Base-by-base conservation (phyloP, 441 rosid species). In the Arabidopsis hybrid region DNA sequence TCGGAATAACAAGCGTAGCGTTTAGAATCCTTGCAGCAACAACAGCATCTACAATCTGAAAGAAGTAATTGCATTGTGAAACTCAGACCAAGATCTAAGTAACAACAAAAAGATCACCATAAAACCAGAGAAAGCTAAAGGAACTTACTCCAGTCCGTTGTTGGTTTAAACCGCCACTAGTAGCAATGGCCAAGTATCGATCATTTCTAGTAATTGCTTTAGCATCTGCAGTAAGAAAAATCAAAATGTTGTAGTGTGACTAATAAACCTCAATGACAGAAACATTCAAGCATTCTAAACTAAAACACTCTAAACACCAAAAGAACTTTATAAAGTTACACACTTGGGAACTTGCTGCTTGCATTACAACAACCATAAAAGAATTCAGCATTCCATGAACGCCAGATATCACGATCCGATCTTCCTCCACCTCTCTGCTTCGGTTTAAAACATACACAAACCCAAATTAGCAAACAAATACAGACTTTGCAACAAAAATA, bases 151-250 rank as follows among this genome's bases (percentile, higher is more conserved):
- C 98, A 36, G 97, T 92, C 72, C 98, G 82, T 67, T 93, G 97
- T 79, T 93, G 98, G 83, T 93, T 93, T 83, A 93, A 86, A 43
- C 98, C 98, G 78, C 98, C 98, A 67, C 96, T 93, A 4, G 98
- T 87, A 16, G 89, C 92, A 50, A 93, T 88, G 12, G 84, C 83
- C 85, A 93, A 71, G 84, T 86, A 93, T 5, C 97, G 84, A 77
- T 82, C 81, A 11, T 77, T 78, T 14, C 43, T 78, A 3, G 89
- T 85, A 59, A 86, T 43, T 21, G 79, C 80, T 80, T 72, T 77
- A 58, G 87, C 89, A 79, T 83, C 97, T 92, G 87, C 75, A 82
- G 62, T 45, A 75, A 52, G 13, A 68, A 39, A 51, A 55, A 0
- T 18, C 38, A 49, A 50, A 40, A 21, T 21, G 26, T 21, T 16